Evolutionary conservation across 2,329 filamentous ascomycete genomes (phyloP).

Genomic region (Cryphonectria japonica): DNA sequence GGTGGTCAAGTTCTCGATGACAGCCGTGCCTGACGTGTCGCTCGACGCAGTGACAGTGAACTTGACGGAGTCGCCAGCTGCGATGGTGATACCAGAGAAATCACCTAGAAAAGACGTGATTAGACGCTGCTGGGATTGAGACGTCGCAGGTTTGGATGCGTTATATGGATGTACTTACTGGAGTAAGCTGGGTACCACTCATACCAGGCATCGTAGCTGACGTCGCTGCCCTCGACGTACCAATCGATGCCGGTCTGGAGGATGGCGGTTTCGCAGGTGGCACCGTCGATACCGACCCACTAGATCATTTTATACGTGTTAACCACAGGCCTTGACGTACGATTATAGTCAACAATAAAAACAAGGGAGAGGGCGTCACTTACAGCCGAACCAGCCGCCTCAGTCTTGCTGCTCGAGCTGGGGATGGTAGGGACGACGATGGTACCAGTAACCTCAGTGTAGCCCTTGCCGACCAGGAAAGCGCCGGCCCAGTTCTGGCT

Average conservation of each 20-base stretch:
- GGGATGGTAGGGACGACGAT: constrained; percentile 50
- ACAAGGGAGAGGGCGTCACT: neutral
- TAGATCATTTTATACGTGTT: neutral
- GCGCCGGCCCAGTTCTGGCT: constrained; percentile 60
- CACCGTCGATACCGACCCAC: constrained; percentile 66
- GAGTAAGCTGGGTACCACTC: constrained; percentile 64
- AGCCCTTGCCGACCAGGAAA: constrained; percentile 53
- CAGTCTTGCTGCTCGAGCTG: constrained; percentile 39
- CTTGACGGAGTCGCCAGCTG: constrained; percentile 32
- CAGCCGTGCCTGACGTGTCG: constrained; percentile 47
- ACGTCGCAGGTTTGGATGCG: neutral
- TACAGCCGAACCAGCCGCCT: constrained; percentile 52
- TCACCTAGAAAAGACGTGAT: constrained; percentile 7
- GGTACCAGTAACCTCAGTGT: constrained; percentile 54
- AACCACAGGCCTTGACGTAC: neutral
- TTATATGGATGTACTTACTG: constrained; percentile 22
- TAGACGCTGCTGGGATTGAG: neutral
- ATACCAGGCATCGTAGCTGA: constrained; percentile 60
- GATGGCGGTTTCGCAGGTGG: constrained; percentile 57
- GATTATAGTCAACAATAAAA: too few relatives aligned
- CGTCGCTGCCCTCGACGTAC: constrained; percentile 44
- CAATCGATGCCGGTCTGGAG: constrained; percentile 63
- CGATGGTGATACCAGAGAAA: constrained; percentile 32
- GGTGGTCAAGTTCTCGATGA: constrained; percentile 52
- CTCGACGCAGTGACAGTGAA: constrained; percentile 43